Evolutionary conservation across 2,329 filamentous ascomycete genomes (phyloP).

Genomic region (Cercospora beticola): DNA sequence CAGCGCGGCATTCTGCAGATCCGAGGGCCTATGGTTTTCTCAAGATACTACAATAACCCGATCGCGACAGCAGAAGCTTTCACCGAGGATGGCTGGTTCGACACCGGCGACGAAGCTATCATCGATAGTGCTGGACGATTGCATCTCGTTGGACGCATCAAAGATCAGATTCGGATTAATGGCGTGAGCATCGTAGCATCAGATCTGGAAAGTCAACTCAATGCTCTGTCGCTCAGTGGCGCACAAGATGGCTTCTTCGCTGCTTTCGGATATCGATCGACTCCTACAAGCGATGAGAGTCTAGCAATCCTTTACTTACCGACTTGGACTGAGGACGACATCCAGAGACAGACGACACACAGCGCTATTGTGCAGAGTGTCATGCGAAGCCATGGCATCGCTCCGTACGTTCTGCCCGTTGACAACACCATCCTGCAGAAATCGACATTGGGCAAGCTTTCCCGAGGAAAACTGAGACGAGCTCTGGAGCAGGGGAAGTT

Average conservation of each 20-base stretch:
- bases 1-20: slow-evolving; percentile 87
- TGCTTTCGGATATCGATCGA: neutral
- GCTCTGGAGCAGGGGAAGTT: slow-evolving; percentile 12
- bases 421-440: slow-evolving; percentile 16
- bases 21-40: slow-evolving; percentile 76
- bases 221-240: neutral
- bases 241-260: slow-evolving; percentile 2
- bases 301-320: slow-evolving; percentile 5
- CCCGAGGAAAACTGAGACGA: slow-evolving; percentile 18
- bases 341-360: neutral
- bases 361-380: neutral
- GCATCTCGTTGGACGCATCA: slow-evolving; percentile 12
- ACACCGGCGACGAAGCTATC: slow-evolving; percentile 68
- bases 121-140: neutral
- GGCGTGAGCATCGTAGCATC: slow-evolving; percentile 4
- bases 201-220: slow-evolving; percentile 9
- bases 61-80: slow-evolving; percentile 82
- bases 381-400: slow-evolving; percentile 5
- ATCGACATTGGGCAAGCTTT: slow-evolving; percentile 26
- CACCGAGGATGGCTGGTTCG: slow-evolving; percentile 92
- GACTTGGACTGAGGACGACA: neutral
- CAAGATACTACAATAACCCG: slow-evolving; percentile 84
- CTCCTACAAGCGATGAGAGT: neutral
- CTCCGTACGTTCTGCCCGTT: slow-evolving; percentile 7
- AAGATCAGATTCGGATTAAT: slow-evolving; percentile 12